phyloP scores from a whole-genome alignment of 192 early-diverging fungal genomes.

The Umbelopsis sp. region DNA sequence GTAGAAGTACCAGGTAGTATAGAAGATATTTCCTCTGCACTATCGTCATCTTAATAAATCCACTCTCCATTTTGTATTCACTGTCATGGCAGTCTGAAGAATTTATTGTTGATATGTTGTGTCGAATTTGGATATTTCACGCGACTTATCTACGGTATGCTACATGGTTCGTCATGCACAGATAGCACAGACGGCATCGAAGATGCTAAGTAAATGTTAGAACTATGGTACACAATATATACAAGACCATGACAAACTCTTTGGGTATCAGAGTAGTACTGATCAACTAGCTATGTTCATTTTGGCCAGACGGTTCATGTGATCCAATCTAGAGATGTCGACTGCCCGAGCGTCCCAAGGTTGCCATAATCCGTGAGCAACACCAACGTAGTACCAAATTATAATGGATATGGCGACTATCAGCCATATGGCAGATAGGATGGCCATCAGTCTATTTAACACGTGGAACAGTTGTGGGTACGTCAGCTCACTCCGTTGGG shows the following conservation, averaged over 20 bases:
- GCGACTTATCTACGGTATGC: too few species aligned
- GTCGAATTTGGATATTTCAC: too few species aligned
- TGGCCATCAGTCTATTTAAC: background rate
- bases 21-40: background rate
- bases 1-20: background rate
- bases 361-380: background rate
- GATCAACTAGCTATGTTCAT: conserved; percentile 2
- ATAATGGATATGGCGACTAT: conserved; percentile 4
- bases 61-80: background rate
- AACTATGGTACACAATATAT: too few species aligned
- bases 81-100: background rate
- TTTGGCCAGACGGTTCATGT: background rate
- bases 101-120: too few species aligned
- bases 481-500: background rate
- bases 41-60: background rate
- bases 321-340: background rate
- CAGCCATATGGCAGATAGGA: background rate
- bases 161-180: too few species aligned
- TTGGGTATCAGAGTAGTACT: too few species aligned
- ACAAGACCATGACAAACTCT: too few species aligned
- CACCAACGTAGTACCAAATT: conserved; percentile 12
- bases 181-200: too few species aligned
- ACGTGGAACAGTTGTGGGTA: conserved; percentile 6
- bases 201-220: too few species aligned
- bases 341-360: background rate